Conservation (phyloP, 164 flowering plant genomes). For the Vitis riparia region DNA sequence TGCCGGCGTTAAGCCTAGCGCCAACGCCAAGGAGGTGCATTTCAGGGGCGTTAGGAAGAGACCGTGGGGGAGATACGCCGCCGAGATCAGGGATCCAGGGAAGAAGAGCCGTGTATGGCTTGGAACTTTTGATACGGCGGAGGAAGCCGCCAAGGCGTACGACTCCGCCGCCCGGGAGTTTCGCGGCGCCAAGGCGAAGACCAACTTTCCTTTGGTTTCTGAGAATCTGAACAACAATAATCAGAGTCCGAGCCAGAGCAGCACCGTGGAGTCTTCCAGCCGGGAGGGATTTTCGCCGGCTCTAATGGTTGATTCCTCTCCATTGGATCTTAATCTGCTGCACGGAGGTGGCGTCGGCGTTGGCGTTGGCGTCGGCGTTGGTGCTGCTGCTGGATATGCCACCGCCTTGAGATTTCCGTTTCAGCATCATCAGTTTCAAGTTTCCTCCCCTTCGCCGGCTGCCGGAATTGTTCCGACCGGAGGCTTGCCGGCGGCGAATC, state of each 20-base stretch:
- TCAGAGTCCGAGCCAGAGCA: conserved; percentile 54
- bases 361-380: not conserved
- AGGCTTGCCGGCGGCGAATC: conserved; percentile 9
- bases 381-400: not conserved
- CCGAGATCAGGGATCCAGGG: conserved; percentile 58
- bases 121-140: conserved; percentile 58
- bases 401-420: conserved; percentile 29
- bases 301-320: conserved; percentile 24
- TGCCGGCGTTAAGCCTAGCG: conserved; percentile 10
- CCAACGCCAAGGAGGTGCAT: conserved; percentile 28
- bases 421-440: conserved; percentile 11
- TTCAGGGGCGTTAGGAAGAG: conserved; percentile 57
- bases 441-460: not conserved
- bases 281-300: conserved; percentile 25
- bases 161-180: conserved; percentile 54
- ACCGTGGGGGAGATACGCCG: conserved; percentile 66
- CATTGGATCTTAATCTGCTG: conserved; percentile 38
- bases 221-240: conserved; percentile 15
- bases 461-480: conserved; percentile 7
- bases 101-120: conserved; percentile 59
- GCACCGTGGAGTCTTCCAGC: conserved; percentile 54
- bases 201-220: conserved; percentile 37
- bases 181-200: conserved; percentile 57
- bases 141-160: conserved; percentile 53
- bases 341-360: not conserved